Percentiles rank a stretch among this genome's conserved stretches.
These are phyloP conservation scores for Coprinopsis cinerea DNA, from an alignment of 768 basidiomycete species.

Conservation along the genomic window DNA sequence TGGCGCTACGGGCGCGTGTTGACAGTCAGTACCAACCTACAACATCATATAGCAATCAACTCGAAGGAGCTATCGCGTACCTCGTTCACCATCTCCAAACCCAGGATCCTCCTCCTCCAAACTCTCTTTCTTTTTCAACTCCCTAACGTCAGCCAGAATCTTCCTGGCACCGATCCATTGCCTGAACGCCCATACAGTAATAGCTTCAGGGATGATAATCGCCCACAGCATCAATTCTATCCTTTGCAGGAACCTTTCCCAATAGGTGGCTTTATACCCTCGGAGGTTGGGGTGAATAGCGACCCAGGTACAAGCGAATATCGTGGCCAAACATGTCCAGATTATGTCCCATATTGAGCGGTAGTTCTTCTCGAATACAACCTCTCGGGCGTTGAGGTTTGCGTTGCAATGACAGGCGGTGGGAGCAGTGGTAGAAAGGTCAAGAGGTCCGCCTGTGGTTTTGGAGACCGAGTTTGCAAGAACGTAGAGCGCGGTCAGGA, in stretches of 20 bases:
- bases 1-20: no score
- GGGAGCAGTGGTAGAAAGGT: no score
- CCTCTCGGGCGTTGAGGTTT: no score
- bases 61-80: background rate
- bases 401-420: no score
- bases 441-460: no score
- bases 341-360: conserved; percentile 12
- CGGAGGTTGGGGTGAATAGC: conserved; percentile 17
- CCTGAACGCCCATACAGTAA: conserved; percentile 5
- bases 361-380: no score
- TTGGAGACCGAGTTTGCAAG: no score
- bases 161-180: conserved; percentile 6
- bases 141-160: background rate
- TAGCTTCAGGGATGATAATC: conserved; percentile 7
- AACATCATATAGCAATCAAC: background rate
- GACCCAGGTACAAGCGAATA: conserved; percentile 18
- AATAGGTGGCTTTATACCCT: conserved; percentile 4
- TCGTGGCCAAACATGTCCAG: conserved; percentile 15
- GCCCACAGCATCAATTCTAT: conserved; percentile 5
- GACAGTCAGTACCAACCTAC: background rate
- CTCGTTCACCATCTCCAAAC: no score
- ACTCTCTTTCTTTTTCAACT: background rate
- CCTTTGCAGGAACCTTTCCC: background rate
- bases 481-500: no score
- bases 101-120: no score